Base-by-base conservation (phyloP, 1,284 basidiomycete species). In the Moesziomyces parantarcticus region DNA sequence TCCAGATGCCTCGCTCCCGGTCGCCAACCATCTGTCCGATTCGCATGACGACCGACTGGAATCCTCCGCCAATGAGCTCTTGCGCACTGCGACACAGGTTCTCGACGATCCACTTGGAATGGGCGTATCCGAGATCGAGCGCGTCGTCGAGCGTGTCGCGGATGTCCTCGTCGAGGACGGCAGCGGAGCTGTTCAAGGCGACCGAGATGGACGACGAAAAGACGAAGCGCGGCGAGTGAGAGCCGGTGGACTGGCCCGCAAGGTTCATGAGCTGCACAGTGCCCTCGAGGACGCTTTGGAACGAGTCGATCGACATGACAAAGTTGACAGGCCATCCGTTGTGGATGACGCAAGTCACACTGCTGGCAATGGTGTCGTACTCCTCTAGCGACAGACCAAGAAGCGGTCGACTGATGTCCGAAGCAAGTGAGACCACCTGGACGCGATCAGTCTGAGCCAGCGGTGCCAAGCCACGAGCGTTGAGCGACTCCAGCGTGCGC, bases 81-180 rank as follows among this genome's bases (percentile, higher is more conserved):
- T 76, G 83, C 32, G 84, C 86, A 41, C 82, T 77, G 69, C 87
- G 84, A 70, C 87, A 87, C 0, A 90, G 59, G 71, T 87, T 87
- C 84, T 90, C 89, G 0, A 86, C 87, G 4, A 89, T 87, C 88
- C 88, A 90, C 77, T 90, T 90, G 53, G 83, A 86, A 51, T 87
- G 79, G 6, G 88, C 89, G 70, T 90, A 90, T 23, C 89, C 89
- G 55, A 88, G 87, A 8, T 79, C 77, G 16, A 84, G 84, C 0
- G 87, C 86, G 32, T 84, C 81, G 1, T 68, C 77, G 1, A 87
- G 84, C 32, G 84, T 69, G 3, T 79, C 60, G 3, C 84, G 79
- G 50, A 87, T 84, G 11, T 80, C 80, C 64, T 89, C 87, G 2
- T 80, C 73, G 3, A 86, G 84, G 18, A 74, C 51, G 53, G n/a